A percentile compares a stretch with the other conserved stretches of the same genome.
phyloP scores from a whole-genome alignment of 2,329 filamentous ascomycete species.

The Rasamsonia emersonii region DNA sequence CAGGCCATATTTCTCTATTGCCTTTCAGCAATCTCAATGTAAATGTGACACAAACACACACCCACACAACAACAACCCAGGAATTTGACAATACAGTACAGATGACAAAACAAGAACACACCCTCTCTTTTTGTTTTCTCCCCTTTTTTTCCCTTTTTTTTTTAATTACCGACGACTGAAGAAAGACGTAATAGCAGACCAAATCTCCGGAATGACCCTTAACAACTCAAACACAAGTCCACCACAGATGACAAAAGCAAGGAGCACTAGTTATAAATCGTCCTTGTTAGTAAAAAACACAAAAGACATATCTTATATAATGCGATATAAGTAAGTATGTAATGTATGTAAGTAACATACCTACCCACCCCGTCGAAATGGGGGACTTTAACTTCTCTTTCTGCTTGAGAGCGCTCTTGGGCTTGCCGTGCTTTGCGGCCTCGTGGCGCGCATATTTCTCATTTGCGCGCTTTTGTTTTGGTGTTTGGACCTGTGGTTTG shows the following conservation, averaged over 20 bases:
- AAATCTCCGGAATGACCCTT: conserved; percentile 34
- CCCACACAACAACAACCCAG: too few species aligned
- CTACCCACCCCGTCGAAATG: conserved; percentile 49
- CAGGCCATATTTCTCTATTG: too few species aligned
- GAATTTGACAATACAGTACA: too few species aligned
- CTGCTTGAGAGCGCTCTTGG: conserved; percentile 34
- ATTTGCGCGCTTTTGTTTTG: conserved; percentile 57
- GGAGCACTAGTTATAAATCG: conserved; percentile 38
- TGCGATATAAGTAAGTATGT: too few species aligned
- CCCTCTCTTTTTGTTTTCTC: too few species aligned
- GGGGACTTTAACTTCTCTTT: conserved; percentile 46
- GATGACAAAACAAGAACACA: too few species aligned
- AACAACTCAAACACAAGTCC: conserved; percentile 52
- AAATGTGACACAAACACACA: too few species aligned
- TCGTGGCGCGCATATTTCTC: conserved; percentile 52
- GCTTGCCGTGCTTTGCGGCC: conserved; percentile 52
- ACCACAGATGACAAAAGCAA: conserved; percentile 56
- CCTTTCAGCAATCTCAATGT: too few species aligned
- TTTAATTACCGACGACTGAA: conserved; percentile 15
- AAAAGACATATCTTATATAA: neutral
- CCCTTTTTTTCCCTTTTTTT: too few species aligned
- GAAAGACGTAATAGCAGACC: conserved; percentile 24
- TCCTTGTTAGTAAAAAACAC: conserved; percentile 9
- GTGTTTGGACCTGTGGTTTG: conserved; percentile 59
- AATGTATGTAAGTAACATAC: conserved; percentile 44